phyloP scores from a whole-genome alignment of 345 rosid species.

The Hibiscus mutabilis region DNA sequence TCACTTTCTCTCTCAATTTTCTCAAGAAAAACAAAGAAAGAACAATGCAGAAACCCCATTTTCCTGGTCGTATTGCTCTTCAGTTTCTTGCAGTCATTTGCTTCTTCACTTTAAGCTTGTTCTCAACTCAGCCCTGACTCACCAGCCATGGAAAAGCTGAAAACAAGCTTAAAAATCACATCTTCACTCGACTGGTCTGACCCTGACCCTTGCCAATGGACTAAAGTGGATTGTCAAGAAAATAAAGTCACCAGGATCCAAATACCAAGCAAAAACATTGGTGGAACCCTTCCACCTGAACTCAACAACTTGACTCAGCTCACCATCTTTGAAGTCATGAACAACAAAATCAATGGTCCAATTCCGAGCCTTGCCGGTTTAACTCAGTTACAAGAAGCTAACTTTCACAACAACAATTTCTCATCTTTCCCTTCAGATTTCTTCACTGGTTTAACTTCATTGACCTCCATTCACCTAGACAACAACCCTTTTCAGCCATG shows the following conservation, averaged over 20 bases:
- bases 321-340: conserved; percentile 37
- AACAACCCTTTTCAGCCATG: conserved; percentile 43
- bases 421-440: conserved; percentile 47
- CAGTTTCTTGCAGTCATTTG: conserved; percentile 16
- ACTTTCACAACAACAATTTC: conserved; percentile 40
- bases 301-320: conserved; percentile 41
- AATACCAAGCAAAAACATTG: conserved; percentile 33
- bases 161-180: conserved; percentile 31
- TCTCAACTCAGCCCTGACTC: conserved; percentile 25
- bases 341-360: conserved; percentile 39
- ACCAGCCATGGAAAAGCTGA: conserved; percentile 25
- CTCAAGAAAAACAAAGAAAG: not conserved
- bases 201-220: conserved; percentile 66
- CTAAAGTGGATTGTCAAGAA: conserved; percentile 27
- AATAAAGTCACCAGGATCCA: conserved; percentile 50
- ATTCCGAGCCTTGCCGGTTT: conserved; percentile 57
- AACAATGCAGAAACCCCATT: conserved; percentile 23
- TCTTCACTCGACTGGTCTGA: conserved; percentile 46
- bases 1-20: conserved; percentile 1
- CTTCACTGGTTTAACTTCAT: conserved; percentile 44
- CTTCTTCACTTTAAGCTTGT: not conserved
- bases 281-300: conserved; percentile 46
- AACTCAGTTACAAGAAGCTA: conserved; percentile 26
- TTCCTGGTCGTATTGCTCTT: conserved; percentile 26
- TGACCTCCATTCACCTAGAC: conserved; percentile 32